Percentiles rank a stretch among this genome's conserved stretches.
Conservation (phyloP, 2,329 filamentous ascomycete species). For the Monilinia fructigena region DNA sequence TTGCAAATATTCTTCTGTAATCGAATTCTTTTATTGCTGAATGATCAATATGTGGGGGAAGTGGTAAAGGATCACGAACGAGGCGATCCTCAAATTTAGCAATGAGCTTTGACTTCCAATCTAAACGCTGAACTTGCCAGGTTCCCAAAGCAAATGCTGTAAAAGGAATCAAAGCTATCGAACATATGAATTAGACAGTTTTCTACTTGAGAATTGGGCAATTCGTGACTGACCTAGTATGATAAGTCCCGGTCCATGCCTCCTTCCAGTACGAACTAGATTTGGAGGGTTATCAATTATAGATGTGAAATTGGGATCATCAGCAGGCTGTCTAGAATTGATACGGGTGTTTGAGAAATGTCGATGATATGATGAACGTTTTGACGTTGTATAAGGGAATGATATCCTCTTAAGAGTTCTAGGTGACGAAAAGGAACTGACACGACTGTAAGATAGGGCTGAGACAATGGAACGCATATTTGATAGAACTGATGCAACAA, state of each 20-base stretch:
- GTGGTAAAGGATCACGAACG: slow-evolving; percentile 76
- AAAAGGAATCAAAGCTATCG: slow-evolving; percentile 68
- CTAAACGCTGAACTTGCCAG: slow-evolving; percentile 91
- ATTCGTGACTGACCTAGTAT: slow-evolving; percentile 58
- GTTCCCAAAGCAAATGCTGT: slow-evolving; percentile 88
- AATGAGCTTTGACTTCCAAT: slow-evolving; percentile 91
- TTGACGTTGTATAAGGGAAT: not conserved
- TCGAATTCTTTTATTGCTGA: slow-evolving; percentile 85
- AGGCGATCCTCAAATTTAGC: slow-evolving; percentile 91
- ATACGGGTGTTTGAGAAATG: slow-evolving; percentile 32
- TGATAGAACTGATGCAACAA: not conserved
- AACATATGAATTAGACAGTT: slow-evolving; percentile 11
- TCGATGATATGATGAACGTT: slow-evolving; percentile 35
- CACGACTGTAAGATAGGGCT: slow-evolving; percentile 5
- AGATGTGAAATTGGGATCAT: slow-evolving; percentile 78
- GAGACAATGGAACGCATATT: slow-evolving; percentile 18
- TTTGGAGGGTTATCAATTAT: slow-evolving; percentile 82
- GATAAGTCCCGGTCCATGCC: slow-evolving; percentile 77
- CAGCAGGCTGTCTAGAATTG: slow-evolving; percentile 46
- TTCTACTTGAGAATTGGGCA: not conserved
- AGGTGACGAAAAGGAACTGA: not conserved
- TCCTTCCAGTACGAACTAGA: slow-evolving; percentile 70
- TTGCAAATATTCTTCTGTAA: slow-evolving; percentile 77
- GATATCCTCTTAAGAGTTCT: not conserved
- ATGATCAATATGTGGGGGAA: slow-evolving; percentile 81